Evolutionary conservation across 148 eudicot species (phyloP).

Genomic region (Rhododendron ferrugineum): DNA sequence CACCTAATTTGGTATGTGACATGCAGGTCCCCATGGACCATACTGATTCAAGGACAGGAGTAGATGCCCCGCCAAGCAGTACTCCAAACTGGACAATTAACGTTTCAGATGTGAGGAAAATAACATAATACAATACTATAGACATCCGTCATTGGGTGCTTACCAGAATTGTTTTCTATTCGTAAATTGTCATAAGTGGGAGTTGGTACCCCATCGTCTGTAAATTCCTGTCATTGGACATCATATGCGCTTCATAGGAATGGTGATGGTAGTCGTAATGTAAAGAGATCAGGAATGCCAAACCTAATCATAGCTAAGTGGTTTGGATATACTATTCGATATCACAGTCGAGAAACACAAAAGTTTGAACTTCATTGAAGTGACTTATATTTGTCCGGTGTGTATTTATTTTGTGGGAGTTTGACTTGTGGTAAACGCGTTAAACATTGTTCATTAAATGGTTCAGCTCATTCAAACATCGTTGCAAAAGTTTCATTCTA

Average conservation of each 20-base stretch:
- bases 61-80: slow-evolving; percentile 9
- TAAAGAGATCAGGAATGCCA: neutral
- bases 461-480: neutral
- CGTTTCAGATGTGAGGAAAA: slow-evolving; percentile 32
- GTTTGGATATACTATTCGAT: neutral
- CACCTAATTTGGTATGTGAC: neutral
- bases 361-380: neutral
- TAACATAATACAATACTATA: neutral
- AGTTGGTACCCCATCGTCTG: neutral
- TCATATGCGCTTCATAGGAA: neutral
- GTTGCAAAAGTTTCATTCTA: neutral
- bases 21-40: slow-evolving; percentile 23
- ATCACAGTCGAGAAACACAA: neutral
- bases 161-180: neutral
- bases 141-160: neutral
- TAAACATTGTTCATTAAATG: neutral
- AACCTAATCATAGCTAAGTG: neutral
- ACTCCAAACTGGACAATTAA: slow-evolving; percentile 31
- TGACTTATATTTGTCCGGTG: neutral
- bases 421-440: neutral
- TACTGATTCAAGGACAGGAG: slow-evolving; percentile 14
- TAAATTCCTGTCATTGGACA: neutral
- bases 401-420: neutral
- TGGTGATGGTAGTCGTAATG: neutral
- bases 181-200: neutral